Percentiles rank a stretch among this genome's conserved stretches.
Evolutionary conservation across 1,284 basidiomycete genomes (phyloP).

Genomic region (Sanghuangporus sanghuang): DNA sequence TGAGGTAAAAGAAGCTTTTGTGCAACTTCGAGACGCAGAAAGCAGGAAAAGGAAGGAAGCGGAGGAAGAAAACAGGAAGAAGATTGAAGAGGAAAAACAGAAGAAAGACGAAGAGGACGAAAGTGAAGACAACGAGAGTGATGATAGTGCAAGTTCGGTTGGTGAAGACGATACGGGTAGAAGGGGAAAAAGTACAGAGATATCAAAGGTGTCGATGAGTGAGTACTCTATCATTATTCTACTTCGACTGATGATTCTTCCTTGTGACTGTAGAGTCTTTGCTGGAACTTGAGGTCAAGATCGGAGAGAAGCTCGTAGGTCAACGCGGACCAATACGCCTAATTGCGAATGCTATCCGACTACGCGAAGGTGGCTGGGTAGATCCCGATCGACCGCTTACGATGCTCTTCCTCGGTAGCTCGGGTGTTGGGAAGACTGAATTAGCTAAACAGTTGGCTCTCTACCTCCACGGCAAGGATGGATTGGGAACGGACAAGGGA

Average conservation of each 20-base stretch:
- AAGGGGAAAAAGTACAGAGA: too few species aligned
- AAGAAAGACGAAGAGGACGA: background rate
- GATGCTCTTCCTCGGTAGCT: slow-evolving; percentile 17
- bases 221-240: background rate
- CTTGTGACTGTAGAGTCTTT: background rate
- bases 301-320: slow-evolving; percentile 10
- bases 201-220: background rate
- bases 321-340: slow-evolving; percentile 12
- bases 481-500: background rate
- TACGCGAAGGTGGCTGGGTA: slow-evolving; percentile 13
- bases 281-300: background rate
- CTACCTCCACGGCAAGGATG: slow-evolving; percentile 5
- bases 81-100: background rate
- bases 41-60: slow-evolving; percentile 7
- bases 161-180: background rate
- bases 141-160: background rate
- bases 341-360: slow-evolving; percentile 9
- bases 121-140: background rate
- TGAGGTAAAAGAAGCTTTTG: background rate
- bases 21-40: slow-evolving; percentile 3
- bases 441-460: slow-evolving; percentile 13
- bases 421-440: slow-evolving; percentile 16
- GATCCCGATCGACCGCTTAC: slow-evolving; percentile 15
- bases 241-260: background rate
- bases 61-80: background rate